These are phyloP conservation scores for Colletotrichum higginsianum DNA, from an alignment of 2,329 filamentous ascomycete genomes.

Conservation along the genomic window DNA sequence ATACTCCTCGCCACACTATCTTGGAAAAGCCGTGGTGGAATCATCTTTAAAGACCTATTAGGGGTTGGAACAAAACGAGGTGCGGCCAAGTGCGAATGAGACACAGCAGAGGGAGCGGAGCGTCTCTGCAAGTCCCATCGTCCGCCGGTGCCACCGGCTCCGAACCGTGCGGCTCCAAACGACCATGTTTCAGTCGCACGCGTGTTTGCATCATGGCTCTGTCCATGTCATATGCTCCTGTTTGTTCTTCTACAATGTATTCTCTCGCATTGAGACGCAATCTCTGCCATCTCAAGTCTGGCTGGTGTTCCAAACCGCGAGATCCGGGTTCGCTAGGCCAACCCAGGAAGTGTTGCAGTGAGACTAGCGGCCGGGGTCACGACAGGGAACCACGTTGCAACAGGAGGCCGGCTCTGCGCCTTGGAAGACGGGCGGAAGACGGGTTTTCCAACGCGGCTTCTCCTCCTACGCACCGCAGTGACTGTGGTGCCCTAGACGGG, in stretches of 20 bases:
- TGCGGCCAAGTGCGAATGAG: conserved; percentile 6
- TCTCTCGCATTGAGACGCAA: conserved; percentile 36
- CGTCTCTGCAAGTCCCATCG: conserved; percentile 12
- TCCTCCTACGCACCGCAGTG: neutral
- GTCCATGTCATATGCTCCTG: conserved; percentile 1
- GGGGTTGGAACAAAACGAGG: conserved; percentile 1
- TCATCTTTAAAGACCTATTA: conserved; percentile 19
- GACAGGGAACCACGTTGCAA: conserved; percentile 27
- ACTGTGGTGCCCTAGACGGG: neutral
- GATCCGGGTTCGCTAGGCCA: conserved; percentile 19
- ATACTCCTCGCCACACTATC: conserved; percentile 18
- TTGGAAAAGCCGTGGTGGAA: conserved; percentile 16
- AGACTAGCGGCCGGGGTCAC: conserved; percentile 10
- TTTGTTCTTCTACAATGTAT: no score
- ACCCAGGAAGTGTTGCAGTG: conserved; percentile 21
- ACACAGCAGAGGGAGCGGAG: neutral
- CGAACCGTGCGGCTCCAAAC: conserved; percentile 33
- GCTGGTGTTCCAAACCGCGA: conserved; percentile 24
- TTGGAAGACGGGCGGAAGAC: conserved; percentile 9
- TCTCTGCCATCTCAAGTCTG: conserved; percentile 41
- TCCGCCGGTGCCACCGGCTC: conserved; percentile 14
- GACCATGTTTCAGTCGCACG: conserved; percentile 38
- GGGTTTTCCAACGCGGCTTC: neutral
- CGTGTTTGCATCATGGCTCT: conserved; percentile 29
- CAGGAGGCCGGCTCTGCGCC: conserved; percentile 8